These are phyloP conservation scores for Eurotiales sp. DNA, from an alignment of 2,329 filamentous ascomycete species.

Conservation along the genomic window DNA sequence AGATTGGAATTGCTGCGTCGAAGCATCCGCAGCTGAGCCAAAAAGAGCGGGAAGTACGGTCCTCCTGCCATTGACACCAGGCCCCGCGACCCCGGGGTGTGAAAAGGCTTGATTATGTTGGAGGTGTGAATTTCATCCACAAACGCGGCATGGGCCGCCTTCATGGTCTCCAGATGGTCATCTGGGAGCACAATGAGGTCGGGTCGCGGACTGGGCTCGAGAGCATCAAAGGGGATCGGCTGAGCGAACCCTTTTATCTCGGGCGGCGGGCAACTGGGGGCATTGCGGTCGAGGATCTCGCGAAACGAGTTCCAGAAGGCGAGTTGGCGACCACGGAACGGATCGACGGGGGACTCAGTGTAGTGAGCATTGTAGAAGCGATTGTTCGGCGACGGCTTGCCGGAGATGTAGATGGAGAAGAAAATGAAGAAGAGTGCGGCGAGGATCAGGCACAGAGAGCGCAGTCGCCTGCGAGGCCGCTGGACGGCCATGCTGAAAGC, in stretches of 20 bases:
- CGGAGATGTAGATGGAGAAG: conserved; percentile 35
- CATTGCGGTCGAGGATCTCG: conserved; percentile 30
- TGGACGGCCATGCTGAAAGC: conserved; percentile 11
- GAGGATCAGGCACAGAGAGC: conserved; percentile 11
- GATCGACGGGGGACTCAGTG: conserved; percentile 15
- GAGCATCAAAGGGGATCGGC: conserved; percentile 28
- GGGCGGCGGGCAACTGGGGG: conserved; percentile 29
- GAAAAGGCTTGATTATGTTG: conserved; percentile 29
- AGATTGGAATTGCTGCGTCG: conserved; percentile 49
- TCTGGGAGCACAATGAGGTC: conserved; percentile 34
- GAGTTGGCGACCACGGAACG: conserved; percentile 26
- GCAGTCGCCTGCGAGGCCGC: conserved; percentile 12
- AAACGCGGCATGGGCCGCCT: conserved; percentile 39
- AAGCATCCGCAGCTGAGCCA: conserved; percentile 51
- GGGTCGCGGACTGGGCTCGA: conserved; percentile 27
- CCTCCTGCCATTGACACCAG: conserved; percentile 51
- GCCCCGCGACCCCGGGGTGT: conserved; percentile 41
- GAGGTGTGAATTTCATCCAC: conserved; percentile 30
- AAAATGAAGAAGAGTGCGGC: conserved; percentile 18
- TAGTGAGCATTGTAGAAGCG: conserved; percentile 16
- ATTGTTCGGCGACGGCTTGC: conserved; percentile 19
- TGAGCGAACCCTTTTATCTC: conserved; percentile 22
- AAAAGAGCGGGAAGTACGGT: conserved; percentile 47
- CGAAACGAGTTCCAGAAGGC: conserved; percentile 36
- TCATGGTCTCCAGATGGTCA: conserved; percentile 32